Base-by-base conservation (phyloP, 352 stramenopile species). In the Elongisporangium senticosum region DNA sequence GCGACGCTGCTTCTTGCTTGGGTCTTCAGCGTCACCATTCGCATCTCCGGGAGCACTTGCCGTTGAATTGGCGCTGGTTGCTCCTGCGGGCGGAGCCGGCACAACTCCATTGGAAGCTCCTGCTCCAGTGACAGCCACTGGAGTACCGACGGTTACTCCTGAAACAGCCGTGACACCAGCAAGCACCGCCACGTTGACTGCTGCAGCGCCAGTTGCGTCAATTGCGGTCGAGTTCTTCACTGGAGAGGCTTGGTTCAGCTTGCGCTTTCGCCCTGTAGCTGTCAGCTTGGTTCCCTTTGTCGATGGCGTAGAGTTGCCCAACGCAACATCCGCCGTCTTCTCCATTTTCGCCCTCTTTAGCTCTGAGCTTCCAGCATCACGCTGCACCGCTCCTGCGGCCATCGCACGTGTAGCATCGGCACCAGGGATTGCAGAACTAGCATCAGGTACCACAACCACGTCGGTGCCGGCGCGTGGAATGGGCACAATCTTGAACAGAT, bases 401-500 rank as follows among this genome's bases (percentile, higher is more conserved):
- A 56, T 23, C 6, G 43, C 13, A 4, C 22, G 40, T 7, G 39
- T 39, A 24, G 43, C 57, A 49, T 54, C 64, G 55, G 65, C 74
- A 57, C 71, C 74, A 40, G 57, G 56, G 8, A 50, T 53, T 23
- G 10, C 33, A 49, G 7, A 49, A 13, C 19, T n/a, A 21, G 66
- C 56, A 33, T 26, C 52, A 43, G 33, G 33, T 2, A 43, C 33
- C 0, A 59, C 64, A 11, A 68, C 65, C 17, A 71, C 56, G n/a
- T 87, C 78, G 10, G 69, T 75, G 3, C 74, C 79, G 20, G 81
- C 78, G 8, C 81, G 79, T 21, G 86, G 86, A 50, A 95, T 95
- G 7, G 86, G 61, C 1, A 97, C 79, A 40, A 98, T 96, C 51
- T 96, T 93, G 77, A 98, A 97, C 33, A 97, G 74, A 58, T 90